phyloP scores from a whole-genome alignment of 441 rosid species.

The Pelargonium myrrhifolium region DNA sequence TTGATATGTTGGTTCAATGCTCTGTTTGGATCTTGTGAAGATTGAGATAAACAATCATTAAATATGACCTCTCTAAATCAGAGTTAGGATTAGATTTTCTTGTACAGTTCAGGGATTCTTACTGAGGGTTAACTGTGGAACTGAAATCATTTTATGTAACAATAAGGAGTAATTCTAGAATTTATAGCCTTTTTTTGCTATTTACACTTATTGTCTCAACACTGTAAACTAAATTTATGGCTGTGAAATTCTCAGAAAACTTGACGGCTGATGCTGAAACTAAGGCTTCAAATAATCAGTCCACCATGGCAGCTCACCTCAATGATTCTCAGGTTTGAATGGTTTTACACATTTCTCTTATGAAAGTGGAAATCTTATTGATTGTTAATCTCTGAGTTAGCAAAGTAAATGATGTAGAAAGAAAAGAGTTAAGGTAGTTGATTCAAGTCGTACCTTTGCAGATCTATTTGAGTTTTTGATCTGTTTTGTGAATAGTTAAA shows the following conservation, averaged over 20 bases:
- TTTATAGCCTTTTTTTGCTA: not conserved
- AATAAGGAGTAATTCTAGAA: not conserved
- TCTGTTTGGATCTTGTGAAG: slow-evolving; percentile 26
- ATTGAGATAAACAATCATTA: too few relatives aligned
- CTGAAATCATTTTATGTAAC: not conserved
- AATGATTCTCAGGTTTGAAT: slow-evolving; percentile 44
- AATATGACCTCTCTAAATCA: too few relatives aligned
- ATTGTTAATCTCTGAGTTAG: not conserved
- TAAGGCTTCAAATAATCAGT: slow-evolving; percentile 32
- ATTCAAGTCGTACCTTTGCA: not conserved
- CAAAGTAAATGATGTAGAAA: not conserved
- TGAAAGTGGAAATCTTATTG: too few relatives aligned
- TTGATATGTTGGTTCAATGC: not conserved
- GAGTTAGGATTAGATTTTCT: not conserved
- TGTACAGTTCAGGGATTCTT: too few relatives aligned
- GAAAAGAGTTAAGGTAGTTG: not conserved
- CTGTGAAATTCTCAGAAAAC: slow-evolving; percentile 38
- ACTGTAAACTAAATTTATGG: not conserved
- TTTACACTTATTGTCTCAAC: not conserved
- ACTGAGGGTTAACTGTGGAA: not conserved
- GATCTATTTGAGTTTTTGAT: not conserved
- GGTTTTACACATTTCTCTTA: slow-evolving; percentile 7
- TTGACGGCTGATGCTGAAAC: slow-evolving; percentile 45
- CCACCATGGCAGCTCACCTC: slow-evolving; percentile 43
- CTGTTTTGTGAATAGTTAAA: slow-evolving; percentile 2